Conservation (phyloP, 2,329 filamentous ascomycete species). For the Aureobasidium sp. region DNA sequence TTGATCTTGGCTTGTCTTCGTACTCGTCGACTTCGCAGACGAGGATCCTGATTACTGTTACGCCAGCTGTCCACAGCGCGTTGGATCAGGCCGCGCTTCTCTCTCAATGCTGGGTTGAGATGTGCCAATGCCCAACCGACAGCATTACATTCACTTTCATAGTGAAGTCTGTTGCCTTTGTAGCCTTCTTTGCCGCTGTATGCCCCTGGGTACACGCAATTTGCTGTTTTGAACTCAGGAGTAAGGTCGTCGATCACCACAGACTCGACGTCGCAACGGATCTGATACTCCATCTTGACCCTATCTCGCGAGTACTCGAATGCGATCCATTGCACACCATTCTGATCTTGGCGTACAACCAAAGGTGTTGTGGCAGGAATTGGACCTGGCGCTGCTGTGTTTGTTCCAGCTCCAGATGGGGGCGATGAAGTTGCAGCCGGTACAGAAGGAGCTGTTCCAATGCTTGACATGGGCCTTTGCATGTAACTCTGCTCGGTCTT, state of each 20-base stretch:
- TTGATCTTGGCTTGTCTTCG: constrained; percentile 95
- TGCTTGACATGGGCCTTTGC: constrained; percentile 49
- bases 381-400: constrained; percentile 85
- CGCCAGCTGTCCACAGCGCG: constrained; percentile 97
- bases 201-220: constrained; percentile 93
- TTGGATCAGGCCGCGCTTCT: constrained; percentile 93
- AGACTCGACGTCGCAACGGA: constrained; percentile 94
- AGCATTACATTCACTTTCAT: constrained; percentile 97
- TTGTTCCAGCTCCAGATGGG: constrained; percentile 49
- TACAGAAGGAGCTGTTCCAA: constrained; percentile 20
- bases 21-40: constrained; percentile 83
- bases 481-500: constrained; percentile 39
- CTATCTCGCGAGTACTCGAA: constrained; percentile 96
- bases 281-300: constrained; percentile 99
- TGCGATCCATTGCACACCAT: constrained; percentile 96
- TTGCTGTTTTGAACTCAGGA: constrained; percentile 91
- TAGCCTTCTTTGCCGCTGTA: constrained; percentile 95
- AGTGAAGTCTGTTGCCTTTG: constrained; percentile 87
- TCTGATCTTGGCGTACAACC: constrained; percentile 89
- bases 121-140: constrained; percentile 99
- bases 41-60: constrained; percentile 95
- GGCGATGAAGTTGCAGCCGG: constrained; percentile 19
- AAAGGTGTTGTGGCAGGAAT: constrained; percentile 94
- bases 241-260: constrained; percentile 82
- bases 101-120: constrained; percentile 80